Base-by-base conservation (phyloP, 331 rosid species). In the Cydonia oblonga region DNA sequence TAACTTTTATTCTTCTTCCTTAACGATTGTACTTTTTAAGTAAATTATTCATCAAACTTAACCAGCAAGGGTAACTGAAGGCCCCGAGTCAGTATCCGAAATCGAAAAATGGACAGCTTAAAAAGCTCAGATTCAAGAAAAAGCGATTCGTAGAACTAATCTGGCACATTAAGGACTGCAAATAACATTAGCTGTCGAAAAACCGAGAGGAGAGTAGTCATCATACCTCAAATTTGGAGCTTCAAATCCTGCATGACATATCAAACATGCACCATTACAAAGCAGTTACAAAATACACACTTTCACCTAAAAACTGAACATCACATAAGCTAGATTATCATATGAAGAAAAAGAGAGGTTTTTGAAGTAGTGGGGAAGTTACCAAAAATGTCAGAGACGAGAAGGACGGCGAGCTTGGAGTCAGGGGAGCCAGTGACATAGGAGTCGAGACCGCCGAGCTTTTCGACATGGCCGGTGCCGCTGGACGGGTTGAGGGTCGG, bases 391-490 rank as follows among this genome's bases (percentile, higher is more conserved):
- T 92, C 98, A 42, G 89, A 57, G 66, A 81, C 7, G 9, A 92
- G 79, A 75, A 90, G 61, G 76, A 88, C 63, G 23, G 89, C 87
- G 38, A 67, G 75, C 62, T 87, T 88, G 77, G 96, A 90, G 44
- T 81, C 63, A 16, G 85, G 71, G 12, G 87, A 71, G 52, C 88
- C 92, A 18, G 79, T 26, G 82, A 86, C 54, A 20, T 89, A 90
- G 73, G 86, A 2, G 57, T 64, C 15, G 2, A 92, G 71, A 61
- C 84, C 83, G 5, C 64, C 84, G 2, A 90, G 22, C 26, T 81
- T 76, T 29, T 88, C 90, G 25, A 88, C 89, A 15, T 69, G 87
- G 14, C 97, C 96, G 35, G 23, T 62, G 68, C 98, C 98, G 5
- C 73, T 40, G 42, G 1, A 80, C 0, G 89, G 83, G 61, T 88